Evolutionary conservation across 495 filamentous ascomycete genomes (phyloP).

Genomic region (Xylaria curta): DNA sequence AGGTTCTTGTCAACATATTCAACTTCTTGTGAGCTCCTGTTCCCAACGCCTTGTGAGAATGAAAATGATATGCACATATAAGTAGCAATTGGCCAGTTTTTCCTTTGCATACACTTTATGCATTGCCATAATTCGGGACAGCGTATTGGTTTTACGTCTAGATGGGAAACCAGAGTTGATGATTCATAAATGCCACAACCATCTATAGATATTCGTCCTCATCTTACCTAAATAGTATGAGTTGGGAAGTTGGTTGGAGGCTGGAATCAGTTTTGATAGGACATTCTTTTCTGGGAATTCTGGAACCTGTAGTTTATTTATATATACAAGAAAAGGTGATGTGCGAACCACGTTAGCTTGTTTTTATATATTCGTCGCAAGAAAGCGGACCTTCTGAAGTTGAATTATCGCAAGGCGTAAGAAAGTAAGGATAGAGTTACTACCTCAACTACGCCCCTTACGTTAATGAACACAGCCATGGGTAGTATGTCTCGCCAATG

Average conservation of each 20-base stretch:
- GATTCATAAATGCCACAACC: background rate
- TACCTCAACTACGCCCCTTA: background rate
- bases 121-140: background rate
- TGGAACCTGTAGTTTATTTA: background rate
- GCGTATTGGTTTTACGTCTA: background rate
- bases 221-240: background rate
- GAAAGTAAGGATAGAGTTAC: background rate
- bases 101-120: background rate
- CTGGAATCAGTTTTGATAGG: background rate
- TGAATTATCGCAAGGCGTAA: background rate
- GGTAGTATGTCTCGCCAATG: background rate
- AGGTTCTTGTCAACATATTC: background rate
- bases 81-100: background rate
- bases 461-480: background rate
- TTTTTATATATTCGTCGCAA: background rate
- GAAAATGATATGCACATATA: background rate
- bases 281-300: background rate
- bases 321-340: too few species aligned
- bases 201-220: background rate
- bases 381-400: background rate
- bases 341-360: too few species aligned
- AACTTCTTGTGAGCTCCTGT: background rate
- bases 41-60: background rate
- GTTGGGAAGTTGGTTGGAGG: background rate
- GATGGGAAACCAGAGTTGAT: too few species aligned